These are phyloP conservation scores for Fusarium xyrophilum DNA, from an alignment of 2,329 filamentous ascomycete species.

Conservation along the genomic window DNA sequence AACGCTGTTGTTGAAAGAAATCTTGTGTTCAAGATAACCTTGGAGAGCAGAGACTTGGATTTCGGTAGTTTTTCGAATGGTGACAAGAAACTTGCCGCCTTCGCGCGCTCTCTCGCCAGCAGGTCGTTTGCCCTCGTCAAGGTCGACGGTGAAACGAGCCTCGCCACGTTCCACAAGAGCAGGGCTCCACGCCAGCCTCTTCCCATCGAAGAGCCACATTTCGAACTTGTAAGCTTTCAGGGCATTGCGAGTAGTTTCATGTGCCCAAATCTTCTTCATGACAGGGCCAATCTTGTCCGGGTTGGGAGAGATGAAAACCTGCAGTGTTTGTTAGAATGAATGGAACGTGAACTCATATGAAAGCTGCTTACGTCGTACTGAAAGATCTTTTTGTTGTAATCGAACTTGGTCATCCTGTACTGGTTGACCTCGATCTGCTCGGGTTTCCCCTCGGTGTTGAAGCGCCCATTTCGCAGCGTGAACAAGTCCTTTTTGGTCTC, in stretches of 20 bases:
- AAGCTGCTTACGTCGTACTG: constrained; percentile 80
- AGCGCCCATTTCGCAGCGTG: constrained; percentile 48
- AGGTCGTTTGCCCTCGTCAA: constrained; percentile 70
- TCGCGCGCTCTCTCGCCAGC: constrained; percentile 43
- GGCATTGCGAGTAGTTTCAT: constrained; percentile 61
- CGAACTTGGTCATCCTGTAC: constrained; percentile 69
- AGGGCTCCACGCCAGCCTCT: constrained; percentile 79
- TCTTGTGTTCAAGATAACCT: constrained; percentile 68
- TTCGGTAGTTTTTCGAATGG: constrained; percentile 68
- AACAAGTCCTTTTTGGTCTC: constrained; percentile 47
- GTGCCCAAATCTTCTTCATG: constrained; percentile 79
- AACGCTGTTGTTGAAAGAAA: constrained; percentile 69
- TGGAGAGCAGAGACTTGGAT: constrained; percentile 73
- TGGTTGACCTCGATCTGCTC: constrained; percentile 73
- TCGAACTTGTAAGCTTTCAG: constrained; percentile 56
- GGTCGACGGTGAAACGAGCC: constrained; percentile 68
- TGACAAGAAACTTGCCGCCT: constrained; percentile 64
- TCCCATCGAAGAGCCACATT: constrained; percentile 79
- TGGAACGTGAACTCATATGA: not conserved
- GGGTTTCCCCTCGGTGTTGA: constrained; percentile 64
- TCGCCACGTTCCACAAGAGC: constrained; percentile 54
- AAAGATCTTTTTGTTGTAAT: constrained; percentile 67
- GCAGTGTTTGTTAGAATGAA: constrained; percentile 11
- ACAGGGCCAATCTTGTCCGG: constrained; percentile 67
- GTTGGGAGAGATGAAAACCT: constrained; percentile 72